Evolutionary conservation across 805 yeast species (phyloP), one percentile per base, ranked within the genome.

Genomic region (Priceomyces fermenticarens): DNA sequence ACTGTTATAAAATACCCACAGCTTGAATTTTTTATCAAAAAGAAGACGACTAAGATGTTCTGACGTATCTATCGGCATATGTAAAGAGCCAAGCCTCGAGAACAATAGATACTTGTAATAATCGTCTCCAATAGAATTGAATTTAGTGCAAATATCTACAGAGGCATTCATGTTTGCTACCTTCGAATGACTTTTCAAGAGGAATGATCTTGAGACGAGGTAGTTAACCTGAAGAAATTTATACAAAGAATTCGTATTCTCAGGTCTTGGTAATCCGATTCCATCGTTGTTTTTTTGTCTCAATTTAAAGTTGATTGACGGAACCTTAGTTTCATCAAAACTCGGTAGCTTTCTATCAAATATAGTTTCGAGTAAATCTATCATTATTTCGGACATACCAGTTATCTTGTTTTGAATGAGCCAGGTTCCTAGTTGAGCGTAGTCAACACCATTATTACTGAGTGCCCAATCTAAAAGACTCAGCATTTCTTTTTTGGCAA

Each of bases 101-200:
- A 37, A 17, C 2, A 51, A 40, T 27, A 38, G 23, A 32, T 30
- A 45, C 17, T 42, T 41, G 45, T 49, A 52, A 35, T 41, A 51
- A 15, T 42, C 45, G 17, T 42, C 46, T 9, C 55, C 57, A 15
- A 49, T 30, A 2, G 54, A 38, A 13, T 49, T 50, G 30, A 39
- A 36, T 36, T 45, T 51, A 15, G 57, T 49, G 15, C 50, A 47
- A 4, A 51, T 17, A 32, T 52, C 57, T 13, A 43, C 41, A 15
- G 40, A 35, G 15, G 30, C 32, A 28, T 43, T 35, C 17, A 37
- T 36, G 17, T 40, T 37, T 10, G 15, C 13, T 11, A 25, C 23
- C 6, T 17, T 20, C 17, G 40, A 30, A 4, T 36, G 20, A 7
- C 39, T 11, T 12, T 36, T 31, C 12, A 36, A 36, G 9, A 52